phyloP scores from a whole-genome alignment of 2,329 filamentous ascomycete genomes.

The Claviceps cyperi region DNA sequence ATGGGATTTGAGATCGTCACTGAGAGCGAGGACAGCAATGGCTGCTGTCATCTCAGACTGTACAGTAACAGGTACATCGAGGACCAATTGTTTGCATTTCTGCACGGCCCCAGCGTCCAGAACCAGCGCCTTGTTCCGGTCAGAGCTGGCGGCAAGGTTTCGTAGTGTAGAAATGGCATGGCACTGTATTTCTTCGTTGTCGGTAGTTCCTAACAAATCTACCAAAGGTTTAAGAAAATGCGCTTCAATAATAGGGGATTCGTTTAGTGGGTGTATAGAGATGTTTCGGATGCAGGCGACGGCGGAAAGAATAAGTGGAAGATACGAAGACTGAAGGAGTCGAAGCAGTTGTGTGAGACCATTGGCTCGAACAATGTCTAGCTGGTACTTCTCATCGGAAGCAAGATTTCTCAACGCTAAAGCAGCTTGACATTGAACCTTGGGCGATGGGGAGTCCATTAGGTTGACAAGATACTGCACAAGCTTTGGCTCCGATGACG shows the following conservation, averaged over 20 bases:
- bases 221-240: slow-evolving; percentile 90
- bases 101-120: slow-evolving; percentile 92
- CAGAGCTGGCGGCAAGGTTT: slow-evolving; percentile 90
- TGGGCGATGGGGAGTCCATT: slow-evolving; percentile 94
- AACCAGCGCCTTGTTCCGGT: slow-evolving; percentile 96
- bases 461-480: slow-evolving; percentile 89
- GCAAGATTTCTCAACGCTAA: slow-evolving; percentile 87
- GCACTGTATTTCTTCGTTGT: slow-evolving; percentile 98
- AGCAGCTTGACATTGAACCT: slow-evolving; percentile 95
- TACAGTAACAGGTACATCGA: slow-evolving; percentile 84
- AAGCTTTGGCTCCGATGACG: slow-evolving; percentile 77
- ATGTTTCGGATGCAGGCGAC: slow-evolving; percentile 98
- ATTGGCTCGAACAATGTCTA: slow-evolving; percentile 85
- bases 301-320: slow-evolving; percentile 88
- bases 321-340: slow-evolving; percentile 85
- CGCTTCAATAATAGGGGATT: slow-evolving; percentile 96
- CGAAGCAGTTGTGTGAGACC: slow-evolving; percentile 76
- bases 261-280: slow-evolving; percentile 93
- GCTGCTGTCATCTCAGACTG: slow-evolving; percentile 99
- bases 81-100: slow-evolving; percentile 93
- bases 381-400: slow-evolving; percentile 96
- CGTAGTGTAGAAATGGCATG: slow-evolving; percentile 94
- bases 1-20: slow-evolving; percentile 88
- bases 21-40: slow-evolving; percentile 87
- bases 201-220: slow-evolving; percentile 82